Evolutionary conservation across 129 eudicot species (phyloP), one percentile per base, ranked within the genome.

Genomic region (Cynara cardunculus): DNA sequence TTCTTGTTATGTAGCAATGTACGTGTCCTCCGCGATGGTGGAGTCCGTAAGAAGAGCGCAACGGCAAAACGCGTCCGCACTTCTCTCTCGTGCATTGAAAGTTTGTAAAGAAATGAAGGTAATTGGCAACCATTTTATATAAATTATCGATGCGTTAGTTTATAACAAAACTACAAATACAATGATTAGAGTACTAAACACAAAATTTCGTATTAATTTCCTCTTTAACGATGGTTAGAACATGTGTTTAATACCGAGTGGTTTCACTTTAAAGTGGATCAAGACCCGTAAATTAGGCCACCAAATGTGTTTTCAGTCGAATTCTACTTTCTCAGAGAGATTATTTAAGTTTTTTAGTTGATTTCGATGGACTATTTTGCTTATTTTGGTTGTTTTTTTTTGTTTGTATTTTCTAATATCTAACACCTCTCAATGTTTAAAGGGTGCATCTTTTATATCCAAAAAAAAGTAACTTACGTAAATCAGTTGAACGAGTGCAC

Each of bases 11-110:
- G 71, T 46, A 87, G 94, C 88, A 31, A 81, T 90, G 59, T 84
- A 75, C 82, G 61, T 90, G 14, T 81, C 94, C 13, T 27, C 79
- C 0, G 8, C 81, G 22, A 84, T 86, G 87, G 86, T 89, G 32
- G 90, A 88, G 37, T 80, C 94, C 1, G 83, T 86, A 14, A 86
- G 83, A 68, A 82, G 81, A 74, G 85, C 89, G 4, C 97, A 92
- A 77, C 83, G 73, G 19, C 41, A 85, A 61, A 85, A 81, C 39
- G 89, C 92, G 10, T 75, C 87, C 1, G 46, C 26, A 59, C 65
- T 89, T n/a, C 74, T 92, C 74, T 83, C 91, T 12, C 87, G 88
- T 1, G 97, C 97, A 3, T 72, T 78, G 14, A 77, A 85, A 27
- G 30, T 83, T 44, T 92, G 92, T 86, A 77, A 82, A 31, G 80